Percentiles rank a stretch among this genome's conserved stretches.
Evolutionary conservation across 2,329 filamentous ascomycete genomes (phyloP).

Genomic region (Plenodomus lindquistii): DNA sequence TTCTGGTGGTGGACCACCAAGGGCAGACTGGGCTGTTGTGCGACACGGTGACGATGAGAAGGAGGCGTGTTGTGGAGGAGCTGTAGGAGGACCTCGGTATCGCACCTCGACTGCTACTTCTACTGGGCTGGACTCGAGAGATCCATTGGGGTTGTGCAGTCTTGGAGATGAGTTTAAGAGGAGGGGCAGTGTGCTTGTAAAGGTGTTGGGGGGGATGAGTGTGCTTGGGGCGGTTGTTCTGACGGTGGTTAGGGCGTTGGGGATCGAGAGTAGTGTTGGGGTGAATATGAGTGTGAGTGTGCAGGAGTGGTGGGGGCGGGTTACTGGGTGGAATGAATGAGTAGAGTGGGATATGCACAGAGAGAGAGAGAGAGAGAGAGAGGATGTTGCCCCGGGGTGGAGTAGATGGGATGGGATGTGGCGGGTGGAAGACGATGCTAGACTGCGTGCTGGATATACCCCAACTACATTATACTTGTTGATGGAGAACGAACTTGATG

Average conservation of each 20-base stretch:
- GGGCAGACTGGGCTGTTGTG: conserved; percentile 42
- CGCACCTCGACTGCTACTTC: conserved; percentile 12
- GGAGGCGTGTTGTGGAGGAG: conserved; percentile 22
- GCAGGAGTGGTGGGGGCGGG: conserved; percentile 30
- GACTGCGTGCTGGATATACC: background rate
- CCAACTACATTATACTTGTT: background rate
- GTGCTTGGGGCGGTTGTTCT: conserved; percentile 73
- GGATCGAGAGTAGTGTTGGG: conserved; percentile 33
- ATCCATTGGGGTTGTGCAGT: conserved; percentile 78
- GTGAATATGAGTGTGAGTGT: conserved; percentile 24
- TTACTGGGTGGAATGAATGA: conserved; percentile 12
- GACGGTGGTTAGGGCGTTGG: conserved; percentile 43
- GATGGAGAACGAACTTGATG: background rate
- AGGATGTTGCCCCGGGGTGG: too few relatives aligned
- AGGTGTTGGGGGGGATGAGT: conserved; percentile 74
- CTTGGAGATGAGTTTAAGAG: conserved; percentile 68
- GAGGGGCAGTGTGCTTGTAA: conserved; percentile 69
- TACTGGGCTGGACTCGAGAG: conserved; percentile 60
- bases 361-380: conserved; percentile 8
- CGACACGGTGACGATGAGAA: conserved; percentile 26
- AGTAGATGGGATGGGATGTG: too few relatives aligned
- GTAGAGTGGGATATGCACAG: too few relatives aligned
- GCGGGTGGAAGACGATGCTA: background rate
- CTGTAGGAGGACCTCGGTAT: conserved; percentile 29
- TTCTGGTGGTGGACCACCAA: conserved; percentile 25